Percentiles rank a stretch among this genome's conserved stretches.
phyloP scores from a whole-genome alignment of 352 stramenopile species.

The Albugo candida region DNA sequence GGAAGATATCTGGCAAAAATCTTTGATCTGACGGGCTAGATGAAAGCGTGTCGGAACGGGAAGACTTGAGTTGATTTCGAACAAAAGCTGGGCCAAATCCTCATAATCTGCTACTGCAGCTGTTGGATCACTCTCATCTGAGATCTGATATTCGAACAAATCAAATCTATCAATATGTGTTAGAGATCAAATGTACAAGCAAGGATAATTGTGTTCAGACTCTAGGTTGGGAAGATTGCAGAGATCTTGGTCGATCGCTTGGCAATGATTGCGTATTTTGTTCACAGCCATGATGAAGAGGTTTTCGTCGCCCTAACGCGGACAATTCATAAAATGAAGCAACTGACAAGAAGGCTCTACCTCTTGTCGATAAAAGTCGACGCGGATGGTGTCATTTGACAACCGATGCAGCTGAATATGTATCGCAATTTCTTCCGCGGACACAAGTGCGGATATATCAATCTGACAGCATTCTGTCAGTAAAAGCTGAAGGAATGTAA shows the following conservation, averaged over 20 bases:
- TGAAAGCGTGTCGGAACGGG: slow-evolving; percentile 40
- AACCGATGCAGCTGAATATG: slow-evolving; percentile 33
- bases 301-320: slow-evolving; percentile 28
- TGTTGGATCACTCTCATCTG: slow-evolving; percentile 24
- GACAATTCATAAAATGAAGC: neutral
- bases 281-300: slow-evolving; percentile 49
- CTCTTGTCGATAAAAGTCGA: slow-evolving; percentile 49
- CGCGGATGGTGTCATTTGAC: slow-evolving; percentile 25
- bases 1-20: slow-evolving; percentile 31
- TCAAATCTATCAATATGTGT: slow-evolving; percentile 24
- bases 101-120: slow-evolving; percentile 21
- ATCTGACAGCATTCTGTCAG: slow-evolving; percentile 16
- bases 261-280: slow-evolving; percentile 37
- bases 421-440: slow-evolving; percentile 48
- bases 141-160: slow-evolving; percentile 38
- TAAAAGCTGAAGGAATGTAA: too few species aligned
- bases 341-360: slow-evolving; percentile 11
- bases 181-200: slow-evolving; percentile 1
- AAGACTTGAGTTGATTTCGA: slow-evolving; percentile 29
- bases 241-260: slow-evolving; percentile 37
- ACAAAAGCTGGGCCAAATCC: slow-evolving; percentile 31
- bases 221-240: slow-evolving; percentile 36
- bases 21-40: slow-evolving; percentile 49
- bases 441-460: slow-evolving; percentile 32
- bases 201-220: slow-evolving; percentile 12